phyloP scores from a whole-genome alignment of 2,329 filamentous ascomycete genomes.

The Fusarium goolgardi region DNA sequence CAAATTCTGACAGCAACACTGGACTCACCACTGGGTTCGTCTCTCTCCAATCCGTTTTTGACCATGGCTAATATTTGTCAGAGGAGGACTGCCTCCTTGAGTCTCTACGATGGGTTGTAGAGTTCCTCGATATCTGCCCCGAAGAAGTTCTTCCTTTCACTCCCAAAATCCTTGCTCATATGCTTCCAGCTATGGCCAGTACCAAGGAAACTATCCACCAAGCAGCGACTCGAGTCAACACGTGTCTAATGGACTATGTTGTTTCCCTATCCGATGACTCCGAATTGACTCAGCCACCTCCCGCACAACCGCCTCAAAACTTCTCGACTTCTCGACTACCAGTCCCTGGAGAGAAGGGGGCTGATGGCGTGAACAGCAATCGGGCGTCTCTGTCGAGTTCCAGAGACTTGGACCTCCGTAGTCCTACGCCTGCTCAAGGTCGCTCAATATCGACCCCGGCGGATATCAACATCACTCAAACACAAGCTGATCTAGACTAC shows the following conservation, averaged over 20 bases:
- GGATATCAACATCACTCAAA: conserved; percentile 56
- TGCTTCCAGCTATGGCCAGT: conserved; percentile 93
- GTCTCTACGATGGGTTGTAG: conserved; percentile 93
- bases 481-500: conserved; percentile 86
- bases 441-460: conserved; percentile 60
- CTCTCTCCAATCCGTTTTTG: not conserved
- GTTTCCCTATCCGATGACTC: conserved; percentile 85
- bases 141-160: conserved; percentile 97
- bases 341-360: conserved; percentile 56
- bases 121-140: conserved; percentile 95
- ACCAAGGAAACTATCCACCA: conserved; percentile 89
- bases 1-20: conserved; percentile 92
- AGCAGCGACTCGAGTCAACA: conserved; percentile 90
- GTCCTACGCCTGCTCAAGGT: conserved; percentile 63
- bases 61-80: conserved; percentile 49
- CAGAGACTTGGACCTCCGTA: conserved; percentile 64
- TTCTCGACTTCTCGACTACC: conserved; percentile 56
- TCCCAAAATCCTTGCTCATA: conserved; percentile 88
- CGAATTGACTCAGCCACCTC: conserved; percentile 46
- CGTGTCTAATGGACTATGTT: conserved; percentile 91
- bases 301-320: conserved; percentile 45
- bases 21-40: conserved; percentile 79
- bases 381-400: conserved; percentile 65
- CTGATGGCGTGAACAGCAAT: conserved; percentile 61
- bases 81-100: conserved; percentile 94